A percentile compares a stretch with the other conserved stretches of the same genome.
phyloP scores from a whole-genome alignment of 2,329 filamentous ascomycete species.

The Botrytis paeoniae region DNA sequence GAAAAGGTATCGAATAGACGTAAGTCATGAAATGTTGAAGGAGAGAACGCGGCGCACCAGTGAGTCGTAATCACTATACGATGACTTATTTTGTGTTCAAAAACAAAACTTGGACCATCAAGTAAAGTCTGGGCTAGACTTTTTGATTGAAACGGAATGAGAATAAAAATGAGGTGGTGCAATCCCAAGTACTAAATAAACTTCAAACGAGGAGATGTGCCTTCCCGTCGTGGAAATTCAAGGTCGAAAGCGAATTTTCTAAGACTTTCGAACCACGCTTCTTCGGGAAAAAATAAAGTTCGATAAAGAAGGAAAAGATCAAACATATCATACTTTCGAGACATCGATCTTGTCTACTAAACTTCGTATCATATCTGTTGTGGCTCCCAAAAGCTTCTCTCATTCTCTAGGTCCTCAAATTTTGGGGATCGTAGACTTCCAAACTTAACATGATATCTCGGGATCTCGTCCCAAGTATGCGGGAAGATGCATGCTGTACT shows the following conservation, averaged over 20 bases:
- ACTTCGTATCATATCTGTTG: not conserved
- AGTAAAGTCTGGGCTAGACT: not conserved
- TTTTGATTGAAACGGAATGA: not conserved
- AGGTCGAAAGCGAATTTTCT: not conserved
- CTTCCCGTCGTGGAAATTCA: not conserved
- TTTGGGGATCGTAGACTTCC: not conserved
- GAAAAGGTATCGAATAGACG: not conserved
- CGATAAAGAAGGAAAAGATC: no score
- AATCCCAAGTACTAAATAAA: not conserved
- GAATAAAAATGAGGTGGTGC: not conserved
- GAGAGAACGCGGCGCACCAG: not conserved
- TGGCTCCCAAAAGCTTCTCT: no score
- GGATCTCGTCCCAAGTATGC: not conserved
- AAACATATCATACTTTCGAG: not conserved
- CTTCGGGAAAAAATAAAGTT: no score
- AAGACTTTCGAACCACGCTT: not conserved
- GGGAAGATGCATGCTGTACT: not conserved
- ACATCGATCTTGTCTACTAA: not conserved
- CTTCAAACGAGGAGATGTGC: slow-evolving; percentile 3
- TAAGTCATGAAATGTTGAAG: no score
- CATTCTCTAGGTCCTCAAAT: not conserved
- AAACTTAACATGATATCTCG: not conserved
- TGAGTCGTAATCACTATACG: not conserved
- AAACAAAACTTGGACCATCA: not conserved
- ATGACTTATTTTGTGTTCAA: not conserved